phyloP scores from a whole-genome alignment of 1,139 yeast species.

The Geotrichum bryndzae region DNA sequence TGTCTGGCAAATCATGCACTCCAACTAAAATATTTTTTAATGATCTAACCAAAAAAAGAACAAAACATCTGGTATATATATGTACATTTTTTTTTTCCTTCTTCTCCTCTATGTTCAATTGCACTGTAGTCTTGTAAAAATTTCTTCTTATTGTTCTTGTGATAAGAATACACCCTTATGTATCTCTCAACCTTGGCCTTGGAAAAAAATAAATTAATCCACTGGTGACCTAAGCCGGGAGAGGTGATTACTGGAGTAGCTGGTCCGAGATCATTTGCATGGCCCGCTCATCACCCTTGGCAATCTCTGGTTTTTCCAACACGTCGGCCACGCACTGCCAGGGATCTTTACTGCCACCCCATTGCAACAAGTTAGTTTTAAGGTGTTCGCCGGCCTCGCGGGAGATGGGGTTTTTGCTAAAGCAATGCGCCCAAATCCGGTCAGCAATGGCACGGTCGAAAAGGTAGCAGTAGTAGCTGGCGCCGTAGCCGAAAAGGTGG shows the following conservation, averaged over 20 bases:
- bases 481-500: slow-evolving; percentile 88
- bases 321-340: slow-evolving; percentile 84
- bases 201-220: too few relatives aligned
- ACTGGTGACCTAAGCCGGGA: background rate
- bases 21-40: slow-evolving; percentile 41
- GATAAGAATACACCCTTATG: background rate
- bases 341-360: slow-evolving; percentile 94
- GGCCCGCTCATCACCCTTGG: slow-evolving; percentile 64
- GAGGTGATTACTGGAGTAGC: background rate
- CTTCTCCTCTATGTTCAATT: background rate
- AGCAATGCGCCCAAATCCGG: slow-evolving; percentile 71
- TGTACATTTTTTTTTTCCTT: background rate
- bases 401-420: slow-evolving; percentile 56
- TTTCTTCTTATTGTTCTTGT: background rate
- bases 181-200: background rate
- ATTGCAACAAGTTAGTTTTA: slow-evolving; percentile 61
- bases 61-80: background rate
- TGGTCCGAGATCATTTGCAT: slow-evolving; percentile 50
- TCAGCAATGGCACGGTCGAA: slow-evolving; percentile 92
- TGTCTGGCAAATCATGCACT: slow-evolving; percentile 99
- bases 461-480: slow-evolving; percentile 86
- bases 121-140: background rate
- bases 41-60: slow-evolving; percentile 6
- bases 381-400: slow-evolving; percentile 70
- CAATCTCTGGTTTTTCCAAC: slow-evolving; percentile 53